These are phyloP conservation scores for Dendrocalamus sinicus DNA, from an alignment of 176 grass and related monocot species.

Conservation along the genomic window DNA sequence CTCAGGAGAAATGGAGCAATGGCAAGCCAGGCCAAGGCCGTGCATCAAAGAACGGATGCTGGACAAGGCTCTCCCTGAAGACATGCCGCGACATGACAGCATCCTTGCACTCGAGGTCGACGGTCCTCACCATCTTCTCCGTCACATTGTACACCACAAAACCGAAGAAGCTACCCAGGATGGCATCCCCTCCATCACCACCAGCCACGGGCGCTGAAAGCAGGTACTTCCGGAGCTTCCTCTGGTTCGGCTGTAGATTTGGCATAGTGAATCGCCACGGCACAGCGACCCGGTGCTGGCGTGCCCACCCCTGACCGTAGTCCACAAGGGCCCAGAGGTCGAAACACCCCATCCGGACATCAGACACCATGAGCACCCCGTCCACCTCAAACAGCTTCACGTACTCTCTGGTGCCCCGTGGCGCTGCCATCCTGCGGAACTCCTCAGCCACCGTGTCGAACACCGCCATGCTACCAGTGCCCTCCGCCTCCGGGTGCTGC, in stretches of 20 bases:
- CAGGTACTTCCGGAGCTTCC: background rate
- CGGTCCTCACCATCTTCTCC: background rate
- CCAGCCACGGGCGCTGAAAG: background rate
- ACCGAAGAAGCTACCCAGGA: background rate
- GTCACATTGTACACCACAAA: background rate
- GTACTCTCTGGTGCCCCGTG: background rate
- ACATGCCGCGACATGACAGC: background rate
- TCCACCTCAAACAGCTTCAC: background rate
- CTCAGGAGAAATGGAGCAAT: background rate
- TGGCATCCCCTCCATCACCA: background rate
- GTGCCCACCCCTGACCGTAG: background rate
- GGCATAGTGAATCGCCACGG: background rate
- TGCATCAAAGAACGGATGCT: background rate
- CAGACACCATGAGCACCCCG: background rate
- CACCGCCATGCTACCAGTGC: background rate
- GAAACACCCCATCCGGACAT: background rate
- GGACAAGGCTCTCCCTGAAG: background rate
- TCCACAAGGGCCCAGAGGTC: background rate
- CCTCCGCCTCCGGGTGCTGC: background rate
- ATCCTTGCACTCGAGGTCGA: background rate
- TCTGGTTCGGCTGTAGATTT: background rate
- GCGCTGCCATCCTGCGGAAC: background rate
- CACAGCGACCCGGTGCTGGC: background rate
- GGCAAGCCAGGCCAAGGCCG: background rate
- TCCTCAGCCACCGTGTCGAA: background rate